These are phyloP conservation scores for Fusarium devonianum DNA, from an alignment of 2,329 filamentous ascomycete species.

Conservation along the genomic window DNA sequence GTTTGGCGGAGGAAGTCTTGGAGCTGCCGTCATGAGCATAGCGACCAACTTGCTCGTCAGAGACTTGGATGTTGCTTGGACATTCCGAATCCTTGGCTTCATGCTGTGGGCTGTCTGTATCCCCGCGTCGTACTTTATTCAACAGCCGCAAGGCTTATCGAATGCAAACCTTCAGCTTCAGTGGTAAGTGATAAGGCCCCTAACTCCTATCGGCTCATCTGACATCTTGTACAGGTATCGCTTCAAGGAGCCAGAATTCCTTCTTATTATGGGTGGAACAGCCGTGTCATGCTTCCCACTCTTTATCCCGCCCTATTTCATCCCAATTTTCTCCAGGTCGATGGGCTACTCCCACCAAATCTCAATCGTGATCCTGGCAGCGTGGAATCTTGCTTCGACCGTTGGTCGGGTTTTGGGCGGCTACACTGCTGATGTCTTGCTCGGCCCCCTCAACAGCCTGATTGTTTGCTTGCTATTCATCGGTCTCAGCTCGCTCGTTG, in stretches of 20 bases:
- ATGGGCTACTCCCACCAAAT: constrained; percentile 39
- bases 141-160: constrained; percentile 19
- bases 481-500: constrained; percentile 37
- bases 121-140: constrained; percentile 41
- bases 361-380: constrained; percentile 35
- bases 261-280: constrained; percentile 35
- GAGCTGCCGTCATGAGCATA: constrained; percentile 42
- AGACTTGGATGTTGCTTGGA: constrained; percentile 37
- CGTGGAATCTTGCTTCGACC: constrained; percentile 43
- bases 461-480: constrained; percentile 38
- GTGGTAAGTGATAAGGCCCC: constrained; percentile 21
- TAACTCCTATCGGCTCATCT: neutral
- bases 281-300: constrained; percentile 40
- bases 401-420: constrained; percentile 39
- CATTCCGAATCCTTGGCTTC: constrained; percentile 40
- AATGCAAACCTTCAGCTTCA: constrained; percentile 31
- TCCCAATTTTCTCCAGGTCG: constrained; percentile 36
- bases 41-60: constrained; percentile 37
- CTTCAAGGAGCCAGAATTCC: constrained; percentile 38
- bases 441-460: constrained; percentile 42
- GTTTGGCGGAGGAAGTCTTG: constrained; percentile 42
- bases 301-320: constrained; percentile 40
- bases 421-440: constrained; percentile 35
- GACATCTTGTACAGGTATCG: constrained; percentile 32
- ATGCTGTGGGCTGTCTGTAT: constrained; percentile 43